phyloP scores from a whole-genome alignment of 805 yeast species.

The Hanseniaspora meyeri region DNA sequence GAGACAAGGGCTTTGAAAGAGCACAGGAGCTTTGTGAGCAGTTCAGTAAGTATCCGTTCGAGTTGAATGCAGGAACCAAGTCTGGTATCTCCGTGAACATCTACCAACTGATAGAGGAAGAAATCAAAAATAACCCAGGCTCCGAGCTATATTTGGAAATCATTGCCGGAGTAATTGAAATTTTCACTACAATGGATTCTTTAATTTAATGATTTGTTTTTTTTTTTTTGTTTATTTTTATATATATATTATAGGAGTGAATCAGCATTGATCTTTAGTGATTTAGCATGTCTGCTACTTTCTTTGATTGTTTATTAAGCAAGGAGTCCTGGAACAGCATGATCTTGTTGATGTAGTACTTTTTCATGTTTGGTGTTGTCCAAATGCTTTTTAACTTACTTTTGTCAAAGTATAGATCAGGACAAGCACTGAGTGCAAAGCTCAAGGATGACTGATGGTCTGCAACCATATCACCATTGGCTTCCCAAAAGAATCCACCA shows the following conservation, averaged over 20 bases:
- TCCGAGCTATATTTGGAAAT: constrained; percentile 67
- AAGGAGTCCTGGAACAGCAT: not conserved
- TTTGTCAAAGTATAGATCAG: constrained; percentile 1
- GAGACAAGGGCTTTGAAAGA: constrained; percentile 84
- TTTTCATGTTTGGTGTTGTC: constrained; percentile 16
- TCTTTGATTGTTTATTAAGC: not conserved
- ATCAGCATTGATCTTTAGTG: not conserved
- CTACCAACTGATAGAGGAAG: constrained; percentile 34
- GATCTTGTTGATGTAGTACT: constrained; percentile 14
- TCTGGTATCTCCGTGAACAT: constrained; percentile 64
- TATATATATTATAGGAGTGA: not conserved
- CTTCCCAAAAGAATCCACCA: constrained; percentile 96
- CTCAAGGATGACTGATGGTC: not conserved
- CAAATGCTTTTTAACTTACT: constrained; percentile 14
- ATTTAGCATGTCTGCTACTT: not conserved
- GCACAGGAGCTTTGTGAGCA: constrained; percentile 85
- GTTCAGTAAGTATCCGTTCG: constrained; percentile 77
- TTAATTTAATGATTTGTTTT: constrained; percentile 37
- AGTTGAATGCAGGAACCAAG: constrained; percentile 39
- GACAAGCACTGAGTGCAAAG: not conserved
- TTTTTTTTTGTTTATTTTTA: not conserved
- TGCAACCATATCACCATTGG: constrained; percentile 48
- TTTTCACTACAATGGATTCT: constrained; percentile 86
- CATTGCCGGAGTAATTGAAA: constrained; percentile 81
- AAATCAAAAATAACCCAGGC: constrained; percentile 31